Conservation (phyloP, 2,329 filamentous ascomycete species). For the Alternaria triticimaculans region DNA sequence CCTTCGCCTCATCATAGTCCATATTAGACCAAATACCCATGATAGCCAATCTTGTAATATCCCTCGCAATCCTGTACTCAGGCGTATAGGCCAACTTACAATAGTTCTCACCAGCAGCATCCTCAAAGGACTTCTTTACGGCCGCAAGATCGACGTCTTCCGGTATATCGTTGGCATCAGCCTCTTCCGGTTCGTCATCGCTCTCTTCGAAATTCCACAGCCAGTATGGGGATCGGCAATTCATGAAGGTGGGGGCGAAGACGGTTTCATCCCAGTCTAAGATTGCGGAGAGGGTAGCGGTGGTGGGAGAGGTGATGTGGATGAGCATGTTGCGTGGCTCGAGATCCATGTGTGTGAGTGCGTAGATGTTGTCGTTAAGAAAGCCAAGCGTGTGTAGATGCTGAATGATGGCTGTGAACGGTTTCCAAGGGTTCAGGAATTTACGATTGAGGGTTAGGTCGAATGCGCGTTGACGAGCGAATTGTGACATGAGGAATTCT, state of each 20-base stretch:
- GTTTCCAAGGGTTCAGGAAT: neutral
- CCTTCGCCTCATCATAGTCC: too few species aligned
- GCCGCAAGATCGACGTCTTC: too few species aligned
- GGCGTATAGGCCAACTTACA: too few species aligned
- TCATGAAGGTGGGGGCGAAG: neutral
- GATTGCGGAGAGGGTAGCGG: fast-evolving
- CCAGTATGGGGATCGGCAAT: neutral
- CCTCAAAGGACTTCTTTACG: too few species aligned
- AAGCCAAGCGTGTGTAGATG: neutral
- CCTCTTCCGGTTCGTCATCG: neutral
- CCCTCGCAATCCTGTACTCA: too few species aligned
- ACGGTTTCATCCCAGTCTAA: neutral
- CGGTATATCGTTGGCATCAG: too few species aligned
- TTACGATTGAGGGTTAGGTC: neutral
- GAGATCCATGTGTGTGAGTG: neutral
- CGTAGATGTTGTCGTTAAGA: neutral
- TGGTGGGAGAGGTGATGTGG: fast-evolving
- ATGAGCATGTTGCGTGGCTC: neutral
- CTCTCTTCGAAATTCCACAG: neutral
- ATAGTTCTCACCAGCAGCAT: too few species aligned
- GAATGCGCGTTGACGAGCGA: neutral
- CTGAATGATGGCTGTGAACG: neutral
- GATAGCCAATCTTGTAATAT: too few species aligned
- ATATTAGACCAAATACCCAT: too few species aligned
- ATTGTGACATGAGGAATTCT: neutral